Base-by-base conservation (phyloP, 805 yeast genomes). In the Lachancea quebecensis region DNA sequence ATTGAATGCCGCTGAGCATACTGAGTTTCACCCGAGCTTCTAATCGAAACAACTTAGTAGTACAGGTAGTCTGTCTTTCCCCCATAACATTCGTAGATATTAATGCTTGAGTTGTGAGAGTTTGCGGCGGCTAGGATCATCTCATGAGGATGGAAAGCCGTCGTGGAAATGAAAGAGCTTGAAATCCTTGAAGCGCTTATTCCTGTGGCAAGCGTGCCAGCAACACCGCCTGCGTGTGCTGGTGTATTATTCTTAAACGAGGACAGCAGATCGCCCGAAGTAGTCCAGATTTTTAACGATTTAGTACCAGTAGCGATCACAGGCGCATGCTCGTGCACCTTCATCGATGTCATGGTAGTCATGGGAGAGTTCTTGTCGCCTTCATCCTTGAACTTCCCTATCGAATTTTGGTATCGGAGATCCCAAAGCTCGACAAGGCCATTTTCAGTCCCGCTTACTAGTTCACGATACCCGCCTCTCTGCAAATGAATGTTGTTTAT, bases 251-350 rank as follows among this genome's bases (percentile, higher is more conserved):
- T 61, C 56, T 74, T 75, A 52, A 90, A 75, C 9, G 76, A 73
- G 1, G 86, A 69, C 6, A 90, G 68, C 44, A 78, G 61, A 48
- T 85, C 85, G 2, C 98, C 98, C 0, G 84, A 69, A 0, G 96
- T 87, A 2, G 95, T 80, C 85, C 93, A 90, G 4, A 93, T 66
- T 38, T 86, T 82, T 12, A 89, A 79, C 31, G 77, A 73, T 50
- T 83, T 83, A 1, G 90, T 81, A 0, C 96, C 97, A 2, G 96
- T 84, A 2, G 90, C 91, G 46, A 93, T 77, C 2, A 93, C 73
- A 1, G 99, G 98, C 0, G 98, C 99, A 66, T 93, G 99, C 57
- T 93, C 99, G 66, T 93, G 99, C 4, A 87, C 78, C 57, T 85
- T 84, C 45, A 88, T 73, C 16, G 87, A 74, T 7, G 93, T 77